These are phyloP conservation scores for Alternaria ethzedia DNA, from an alignment of 2,329 filamentous ascomycete species.

Conservation along the genomic window DNA sequence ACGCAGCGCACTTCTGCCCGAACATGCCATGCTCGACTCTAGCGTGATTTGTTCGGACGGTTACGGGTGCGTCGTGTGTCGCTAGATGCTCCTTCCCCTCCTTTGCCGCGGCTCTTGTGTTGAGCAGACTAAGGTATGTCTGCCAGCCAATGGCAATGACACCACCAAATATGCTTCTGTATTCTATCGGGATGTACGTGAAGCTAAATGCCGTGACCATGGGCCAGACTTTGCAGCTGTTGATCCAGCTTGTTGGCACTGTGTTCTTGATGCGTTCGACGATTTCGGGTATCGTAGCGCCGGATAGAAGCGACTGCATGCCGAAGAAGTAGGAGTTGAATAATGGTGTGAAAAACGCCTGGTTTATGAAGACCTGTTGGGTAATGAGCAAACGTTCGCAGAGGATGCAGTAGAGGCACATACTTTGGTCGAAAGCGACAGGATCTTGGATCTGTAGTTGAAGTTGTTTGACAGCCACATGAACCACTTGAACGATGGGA, in stretches of 20 bases:
- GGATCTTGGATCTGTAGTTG: slow-evolving; percentile 76
- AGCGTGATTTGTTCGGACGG: neutral
- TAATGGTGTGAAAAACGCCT: slow-evolving; percentile 76
- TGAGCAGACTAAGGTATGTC: slow-evolving; percentile 84
- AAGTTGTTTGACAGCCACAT: slow-evolving; percentile 80
- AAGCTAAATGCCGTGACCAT: slow-evolving; percentile 86
- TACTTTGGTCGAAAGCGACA: slow-evolving; percentile 74
- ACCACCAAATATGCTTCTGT: slow-evolving; percentile 77
- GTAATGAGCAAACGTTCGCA: neutral
- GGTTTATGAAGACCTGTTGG: slow-evolving; percentile 71
- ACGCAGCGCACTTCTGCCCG: slow-evolving; percentile 27
- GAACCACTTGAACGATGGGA: slow-evolving; percentile 85
- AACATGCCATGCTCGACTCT: slow-evolving; percentile 3
- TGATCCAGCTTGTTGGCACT: slow-evolving; percentile 76
- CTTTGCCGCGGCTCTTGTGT: slow-evolving; percentile 71
- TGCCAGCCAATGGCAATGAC: slow-evolving; percentile 88
- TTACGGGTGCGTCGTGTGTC: slow-evolving; percentile 2
- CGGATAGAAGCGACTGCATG: slow-evolving; percentile 59
- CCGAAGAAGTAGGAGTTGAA: slow-evolving; percentile 62
- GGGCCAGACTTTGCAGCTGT: slow-evolving; percentile 88
- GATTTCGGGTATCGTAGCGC: slow-evolving; percentile 68
- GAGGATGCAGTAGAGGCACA: neutral
- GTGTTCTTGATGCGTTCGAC: slow-evolving; percentile 75
- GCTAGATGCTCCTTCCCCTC: slow-evolving; percentile 45
- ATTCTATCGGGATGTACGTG: slow-evolving; percentile 79